Conservation (phyloP, 2,329 filamentous ascomycete species). For the Blumeria hordei region DNA sequence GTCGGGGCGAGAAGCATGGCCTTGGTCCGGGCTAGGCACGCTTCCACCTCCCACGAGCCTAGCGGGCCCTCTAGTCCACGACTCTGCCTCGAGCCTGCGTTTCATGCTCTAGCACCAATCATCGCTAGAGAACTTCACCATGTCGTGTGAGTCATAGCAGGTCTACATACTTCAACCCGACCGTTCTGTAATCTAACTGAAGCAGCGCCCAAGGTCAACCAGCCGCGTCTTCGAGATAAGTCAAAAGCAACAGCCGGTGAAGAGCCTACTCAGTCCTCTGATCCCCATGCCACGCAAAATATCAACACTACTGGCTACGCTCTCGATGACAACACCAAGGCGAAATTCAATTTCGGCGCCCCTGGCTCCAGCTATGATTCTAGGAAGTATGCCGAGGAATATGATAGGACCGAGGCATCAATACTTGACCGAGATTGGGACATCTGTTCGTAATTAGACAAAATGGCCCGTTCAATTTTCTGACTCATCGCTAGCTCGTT, state of each 20-base stretch:
- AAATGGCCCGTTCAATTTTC: not conserved
- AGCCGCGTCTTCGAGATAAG: not conserved
- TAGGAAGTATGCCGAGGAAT: constrained; percentile 32
- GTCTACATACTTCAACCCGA: no score
- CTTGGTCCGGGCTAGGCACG: no score
- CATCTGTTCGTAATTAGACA: constrained; percentile 12
- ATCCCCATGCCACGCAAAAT: not conserved
- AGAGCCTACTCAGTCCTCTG: not conserved
- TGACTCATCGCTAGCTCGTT: not conserved
- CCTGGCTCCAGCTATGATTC: constrained; percentile 28
- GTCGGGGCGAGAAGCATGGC: not conserved
- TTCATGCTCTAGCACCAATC: no score
- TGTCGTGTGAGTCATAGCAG: no score
- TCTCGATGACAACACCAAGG: constrained; percentile 1
- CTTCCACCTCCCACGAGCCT: no score
- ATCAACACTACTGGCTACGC: not conserved
- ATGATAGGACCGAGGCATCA: constrained; percentile 21
- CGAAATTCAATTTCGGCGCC: constrained; percentile 13
- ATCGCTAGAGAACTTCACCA: no score
- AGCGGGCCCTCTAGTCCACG: no score
- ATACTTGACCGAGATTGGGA: constrained; percentile 28
- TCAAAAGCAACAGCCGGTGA: not conserved
- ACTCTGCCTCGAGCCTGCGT: no score
- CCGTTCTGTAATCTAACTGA: not conserved
- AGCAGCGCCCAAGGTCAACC: not conserved